These are phyloP conservation scores for Symbiodinium natans DNA, from an alignment of 73 alveolate species.

Conservation along the genomic window DNA sequence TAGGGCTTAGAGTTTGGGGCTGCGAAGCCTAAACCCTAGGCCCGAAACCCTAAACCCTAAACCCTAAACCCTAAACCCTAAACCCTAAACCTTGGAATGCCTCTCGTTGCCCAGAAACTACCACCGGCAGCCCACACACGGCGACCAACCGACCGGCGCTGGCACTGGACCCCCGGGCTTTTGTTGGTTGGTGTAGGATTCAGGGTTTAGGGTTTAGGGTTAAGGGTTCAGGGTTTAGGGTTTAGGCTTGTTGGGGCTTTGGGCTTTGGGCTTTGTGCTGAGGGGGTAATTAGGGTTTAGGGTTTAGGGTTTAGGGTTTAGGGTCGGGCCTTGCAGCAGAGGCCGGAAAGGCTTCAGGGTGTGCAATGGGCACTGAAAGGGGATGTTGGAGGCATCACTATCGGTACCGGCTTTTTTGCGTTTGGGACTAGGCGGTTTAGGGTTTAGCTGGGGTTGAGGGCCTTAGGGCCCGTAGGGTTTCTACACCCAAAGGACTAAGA, in stretches of 20 bases:
- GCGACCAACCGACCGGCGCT: not conserved
- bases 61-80: not conserved
- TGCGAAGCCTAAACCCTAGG: too few species aligned
- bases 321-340: not conserved
- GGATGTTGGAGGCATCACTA: too few species aligned
- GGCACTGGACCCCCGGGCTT: not conserved
- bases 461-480: too few species aligned
- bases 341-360: too few species aligned
- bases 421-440: too few species aligned
- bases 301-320: not conserved
- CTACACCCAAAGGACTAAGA: too few species aligned
- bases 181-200: not conserved
- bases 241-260: not conserved
- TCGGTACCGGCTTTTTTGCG: too few species aligned
- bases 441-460: too few species aligned
- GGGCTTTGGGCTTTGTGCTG: not conserved
- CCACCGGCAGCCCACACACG: not conserved
- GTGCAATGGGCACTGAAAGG: too few species aligned
- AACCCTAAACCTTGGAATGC: not conserved
- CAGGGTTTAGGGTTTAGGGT: not conserved
- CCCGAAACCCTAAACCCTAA: too few species aligned
- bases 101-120: not conserved
- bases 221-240: not conserved
- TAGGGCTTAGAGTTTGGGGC: too few species aligned
- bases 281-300: too few species aligned